Evolutionary conservation across 805 yeast genomes (phyloP).

Genomic region (Ogataea pignaliae): DNA sequence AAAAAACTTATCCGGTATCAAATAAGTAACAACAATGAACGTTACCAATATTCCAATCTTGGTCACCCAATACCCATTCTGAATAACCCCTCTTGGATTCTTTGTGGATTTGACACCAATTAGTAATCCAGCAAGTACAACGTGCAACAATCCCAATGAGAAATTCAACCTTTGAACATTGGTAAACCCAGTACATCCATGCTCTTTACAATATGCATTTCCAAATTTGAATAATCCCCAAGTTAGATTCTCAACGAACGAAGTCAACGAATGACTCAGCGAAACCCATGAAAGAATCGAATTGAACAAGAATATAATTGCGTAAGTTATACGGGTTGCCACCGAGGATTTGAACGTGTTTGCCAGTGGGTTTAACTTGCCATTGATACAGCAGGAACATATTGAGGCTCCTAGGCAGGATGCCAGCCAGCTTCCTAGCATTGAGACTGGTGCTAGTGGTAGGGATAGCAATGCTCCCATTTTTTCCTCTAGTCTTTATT

Average conservation of each 20-base stretch:
- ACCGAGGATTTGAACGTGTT: slow-evolving; percentile 59
- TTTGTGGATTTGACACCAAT: slow-evolving; percentile 72
- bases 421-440: slow-evolving; percentile 57
- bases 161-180: slow-evolving; percentile 92
- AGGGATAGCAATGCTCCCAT: slow-evolving; percentile 73
- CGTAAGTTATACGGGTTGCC: slow-evolving; percentile 85
- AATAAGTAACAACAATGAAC: slow-evolving; percentile 58
- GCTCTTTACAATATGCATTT: slow-evolving; percentile 62
- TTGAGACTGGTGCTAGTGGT: slow-evolving; percentile 56
- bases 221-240: slow-evolving; percentile 63
- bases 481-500: not conserved
- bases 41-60: slow-evolving; percentile 60
- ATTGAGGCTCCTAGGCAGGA: slow-evolving; percentile 81
- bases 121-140: slow-evolving; percentile 61
- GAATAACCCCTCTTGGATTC: slow-evolving; percentile 75
- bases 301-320: slow-evolving; percentile 68
- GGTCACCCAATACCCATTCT: slow-evolving; percentile 88
- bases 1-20: slow-evolving; percentile 84
- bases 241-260: slow-evolving; percentile 66
- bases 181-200: slow-evolving; percentile 82
- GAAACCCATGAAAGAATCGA: slow-evolving; percentile 90
- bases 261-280: slow-evolving; percentile 72
- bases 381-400: slow-evolving; percentile 53
- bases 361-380: slow-evolving; percentile 33
- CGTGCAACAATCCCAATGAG: slow-evolving; percentile 77